phyloP scores from a whole-genome alignment of 176 grass and related monocot species.

The Neostapfia colusana region DNA sequence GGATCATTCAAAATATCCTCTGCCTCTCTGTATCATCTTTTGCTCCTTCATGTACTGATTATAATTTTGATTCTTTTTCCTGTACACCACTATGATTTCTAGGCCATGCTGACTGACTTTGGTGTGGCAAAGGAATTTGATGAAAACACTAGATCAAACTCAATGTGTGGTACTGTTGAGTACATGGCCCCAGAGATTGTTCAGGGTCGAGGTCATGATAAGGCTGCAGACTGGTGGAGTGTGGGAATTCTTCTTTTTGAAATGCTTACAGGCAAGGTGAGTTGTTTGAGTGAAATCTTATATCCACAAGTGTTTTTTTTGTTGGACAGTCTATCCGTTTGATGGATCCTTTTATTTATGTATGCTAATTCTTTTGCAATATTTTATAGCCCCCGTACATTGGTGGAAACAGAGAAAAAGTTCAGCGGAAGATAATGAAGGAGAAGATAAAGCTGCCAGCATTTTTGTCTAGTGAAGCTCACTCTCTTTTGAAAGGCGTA shows the following conservation, averaged over 20 bases:
- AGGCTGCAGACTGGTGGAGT: slow-evolving; percentile 99
- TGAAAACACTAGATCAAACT: slow-evolving; percentile 95
- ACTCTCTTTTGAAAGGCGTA: slow-evolving; percentile 94
- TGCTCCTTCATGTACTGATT: background rate
- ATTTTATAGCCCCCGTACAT: slow-evolving; percentile 77
- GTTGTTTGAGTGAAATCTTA: slow-evolving; percentile 20
- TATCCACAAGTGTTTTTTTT: background rate
- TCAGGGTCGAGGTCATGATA: slow-evolving; percentile 88
- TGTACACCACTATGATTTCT: background rate
- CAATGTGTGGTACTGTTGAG: slow-evolving; percentile 90
- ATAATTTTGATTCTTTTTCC: background rate
- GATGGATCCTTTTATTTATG: slow-evolving; percentile 2
- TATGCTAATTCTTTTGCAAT: slow-evolving; percentile 22
- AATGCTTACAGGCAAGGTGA: slow-evolving; percentile 98
- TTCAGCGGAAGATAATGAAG: slow-evolving; percentile 95
- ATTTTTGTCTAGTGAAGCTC: slow-evolving; percentile 83
- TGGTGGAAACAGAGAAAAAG: slow-evolving; percentile 77
- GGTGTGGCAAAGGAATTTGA: slow-evolving; percentile 96
- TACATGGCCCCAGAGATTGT: slow-evolving; percentile 99
- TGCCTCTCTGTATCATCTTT: background rate
- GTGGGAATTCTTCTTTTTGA: slow-evolving; percentile 94
- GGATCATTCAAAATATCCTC: slow-evolving; percentile 1
- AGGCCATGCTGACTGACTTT: slow-evolving; percentile 98
- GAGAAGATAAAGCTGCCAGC: slow-evolving; percentile 89
- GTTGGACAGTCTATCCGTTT: background rate